Evolutionary conservation across 2,329 filamentous ascomycete genomes (phyloP), one percentile per base, ranked within the genome.

Genomic region (Fusarium buxicola): DNA sequence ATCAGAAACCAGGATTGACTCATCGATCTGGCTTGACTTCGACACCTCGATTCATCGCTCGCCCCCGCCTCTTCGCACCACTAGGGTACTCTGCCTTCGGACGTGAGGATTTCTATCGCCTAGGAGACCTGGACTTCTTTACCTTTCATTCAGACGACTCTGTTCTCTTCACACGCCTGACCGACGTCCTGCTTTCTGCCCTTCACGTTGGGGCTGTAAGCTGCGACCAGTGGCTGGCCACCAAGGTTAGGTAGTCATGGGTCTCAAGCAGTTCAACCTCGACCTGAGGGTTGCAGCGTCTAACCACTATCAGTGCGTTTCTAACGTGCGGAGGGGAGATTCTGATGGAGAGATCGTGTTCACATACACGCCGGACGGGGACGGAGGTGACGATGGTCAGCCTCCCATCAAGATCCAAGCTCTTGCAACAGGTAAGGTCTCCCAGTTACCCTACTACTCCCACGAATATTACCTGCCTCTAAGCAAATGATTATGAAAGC

Each of bases 281-380:
- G 89, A 94, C 72, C 58, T 83, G 28, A 68, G 70, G 25, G 63
- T 77, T 81, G 69, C 78, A 73, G 60, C 57, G 7, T 36, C 48
- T 25, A 75, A 77, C 38, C 80, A 76, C 8, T 77, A 86, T 41
- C 62, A 77, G 1, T 76, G 82, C 44, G 79, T 95, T 43, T 76
- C 76, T 43, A 72, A 80, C 30, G 77, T 96, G 21, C 76, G 77
- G 30, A 78, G 80, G 31, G 90, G 90, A 13, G 86, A 88, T 6
- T 89, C 90, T 28, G 90, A 94, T 73, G 91, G 90, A 46, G 86
- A 91, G 54, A 81, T 96, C 54, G 82, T 82, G 12, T 90, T 94
- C 72, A 80, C 75, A 5, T 91, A 79, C 58, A 60, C 51, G 9
- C 72, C 43, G 28, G 45, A 63, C 21, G 21, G 21, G 21, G 21